Evolutionary conservation across 805 yeast genomes (phyloP).

Genomic region (Yamadazyma tumulicola): DNA sequence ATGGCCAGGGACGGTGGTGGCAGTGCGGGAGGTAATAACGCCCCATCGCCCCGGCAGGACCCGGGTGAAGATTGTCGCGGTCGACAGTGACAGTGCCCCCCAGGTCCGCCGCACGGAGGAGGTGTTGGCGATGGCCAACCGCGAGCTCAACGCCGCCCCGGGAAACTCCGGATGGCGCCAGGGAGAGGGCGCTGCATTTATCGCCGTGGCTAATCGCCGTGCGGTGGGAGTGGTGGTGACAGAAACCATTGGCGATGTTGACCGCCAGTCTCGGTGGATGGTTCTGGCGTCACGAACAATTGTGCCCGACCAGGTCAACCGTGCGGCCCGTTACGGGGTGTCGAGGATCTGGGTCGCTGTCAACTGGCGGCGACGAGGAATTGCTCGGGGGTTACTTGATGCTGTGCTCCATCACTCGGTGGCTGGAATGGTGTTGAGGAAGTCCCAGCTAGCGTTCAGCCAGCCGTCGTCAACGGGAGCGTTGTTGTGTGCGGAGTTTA

Average conservation of each 20-base stretch:
- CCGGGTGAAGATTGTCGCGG: constrained; percentile 14
- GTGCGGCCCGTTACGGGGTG: constrained; percentile 31
- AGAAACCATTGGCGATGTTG: constrained; percentile 34
- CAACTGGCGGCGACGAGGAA: constrained; percentile 46
- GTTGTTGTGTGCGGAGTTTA: constrained; percentile 52
- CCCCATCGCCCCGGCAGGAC: background rate
- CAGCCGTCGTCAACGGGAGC: constrained; percentile 71
- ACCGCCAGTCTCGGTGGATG: constrained; percentile 55
- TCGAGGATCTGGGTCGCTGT: constrained; percentile 45
- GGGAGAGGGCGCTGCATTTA: constrained; percentile 35
- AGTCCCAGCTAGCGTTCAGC: constrained; percentile 57
- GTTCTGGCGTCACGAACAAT: constrained; percentile 46
- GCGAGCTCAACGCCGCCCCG: constrained; percentile 54
- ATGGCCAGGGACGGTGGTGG: constrained; percentile 33
- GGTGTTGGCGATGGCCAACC: constrained; percentile 52
- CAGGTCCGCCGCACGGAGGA: constrained; percentile 25
- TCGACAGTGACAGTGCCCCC: constrained; percentile 19
- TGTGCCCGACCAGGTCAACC: constrained; percentile 45
- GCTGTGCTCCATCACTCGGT: constrained; percentile 42
- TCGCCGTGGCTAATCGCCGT: constrained; percentile 41
- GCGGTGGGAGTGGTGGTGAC: constrained; percentile 58
- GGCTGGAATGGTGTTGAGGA: constrained; percentile 46
- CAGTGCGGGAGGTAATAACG: background rate
- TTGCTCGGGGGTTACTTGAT: constrained; percentile 45
- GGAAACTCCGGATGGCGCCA: constrained; percentile 32